Base-by-base conservation (phyloP, 169 alveolate species). In the Eimeria maxima region DNA sequence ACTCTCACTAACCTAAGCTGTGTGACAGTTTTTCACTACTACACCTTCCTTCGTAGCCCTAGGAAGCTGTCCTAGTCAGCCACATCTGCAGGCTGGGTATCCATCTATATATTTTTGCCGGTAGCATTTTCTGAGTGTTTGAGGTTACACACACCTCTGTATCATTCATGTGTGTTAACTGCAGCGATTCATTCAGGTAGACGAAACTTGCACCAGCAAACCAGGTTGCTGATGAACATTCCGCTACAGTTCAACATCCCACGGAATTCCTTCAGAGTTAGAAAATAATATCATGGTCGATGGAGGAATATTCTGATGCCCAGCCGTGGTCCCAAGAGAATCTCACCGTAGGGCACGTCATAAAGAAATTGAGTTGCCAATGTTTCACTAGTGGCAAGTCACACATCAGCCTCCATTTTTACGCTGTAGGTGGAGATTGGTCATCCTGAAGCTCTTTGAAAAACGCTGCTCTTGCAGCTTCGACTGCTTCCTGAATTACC, bases 401-500 rank as follows among this genome's bases (percentile, higher is more conserved):
- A 53, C 10, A 73, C 55, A 38, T 16, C 38, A 27, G n/a, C 4
- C n/a, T 27, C 13, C 13, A 38, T 14, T 73, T 11, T 29, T 73
- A 73, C 11, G 76, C 74, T 16, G 76, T 33, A 27, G 67, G 74
- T 24, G 92, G 45, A 27, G 92, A 44, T 33, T 84, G 76, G 3
- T 84, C 74, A n/a, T 18, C 33, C 44, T 84, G 76, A 33, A 84
- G 27, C 20, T 42, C 74, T 63, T 63, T 87, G 93, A 87, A 87
- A 44, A 87, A 87, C 18, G 93, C 93, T 38, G 81, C 80, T 11
- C 93, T 60, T 4, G 93, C 93, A 3, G 78, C 18, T 13, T 87
- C 93, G 20, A 87, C 81, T 29, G 93, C 93, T 38, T 87, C 93
- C 44, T 87, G 93, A 87, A 63, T 50, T 22, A 27, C 78, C 71